Conservation (phyloP, 129 eudicot species). For the Artemisia argyi region DNA sequence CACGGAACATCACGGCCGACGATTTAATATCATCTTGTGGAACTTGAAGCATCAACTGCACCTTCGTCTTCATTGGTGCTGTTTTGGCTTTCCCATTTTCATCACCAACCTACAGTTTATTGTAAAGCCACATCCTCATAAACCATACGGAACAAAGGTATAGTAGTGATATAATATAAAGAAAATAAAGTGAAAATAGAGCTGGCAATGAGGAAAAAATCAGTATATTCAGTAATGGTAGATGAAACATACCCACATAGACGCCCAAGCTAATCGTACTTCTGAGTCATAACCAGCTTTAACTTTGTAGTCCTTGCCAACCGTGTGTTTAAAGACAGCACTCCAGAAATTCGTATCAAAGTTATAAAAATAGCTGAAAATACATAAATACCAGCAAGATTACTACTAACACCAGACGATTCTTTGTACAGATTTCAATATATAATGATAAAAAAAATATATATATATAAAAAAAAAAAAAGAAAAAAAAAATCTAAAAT, state of each 20-base stretch:
- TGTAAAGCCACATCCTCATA: not conserved
- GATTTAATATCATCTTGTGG: conserved; percentile 76
- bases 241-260: conserved; percentile 75
- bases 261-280: conserved; percentile 90
- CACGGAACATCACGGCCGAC: conserved; percentile 80
- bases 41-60: conserved; percentile 94
- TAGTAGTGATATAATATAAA: not conserved
- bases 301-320: conserved; percentile 80
- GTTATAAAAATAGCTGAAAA: conserved; percentile 69
- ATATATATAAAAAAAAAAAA: too few species aligned
- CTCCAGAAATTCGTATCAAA: conserved; percentile 82
- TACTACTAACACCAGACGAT: conserved; percentile 7
- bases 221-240: not conserved
- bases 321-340: conserved; percentile 78
- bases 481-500: not conserved
- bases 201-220: not conserved
- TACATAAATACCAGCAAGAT: conserved; percentile 12
- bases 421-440: not conserved
- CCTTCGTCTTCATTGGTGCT: conserved; percentile 87
- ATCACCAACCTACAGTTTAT: conserved; percentile 68
- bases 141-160: not conserved
- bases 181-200: not conserved
- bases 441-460: too few species aligned
- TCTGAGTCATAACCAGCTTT: conserved; percentile 97
- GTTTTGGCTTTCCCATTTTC: conserved; percentile 82